Base-by-base conservation (phyloP, 2,329 filamentous ascomycete species). In the Aspergillus sclerotialis region DNA sequence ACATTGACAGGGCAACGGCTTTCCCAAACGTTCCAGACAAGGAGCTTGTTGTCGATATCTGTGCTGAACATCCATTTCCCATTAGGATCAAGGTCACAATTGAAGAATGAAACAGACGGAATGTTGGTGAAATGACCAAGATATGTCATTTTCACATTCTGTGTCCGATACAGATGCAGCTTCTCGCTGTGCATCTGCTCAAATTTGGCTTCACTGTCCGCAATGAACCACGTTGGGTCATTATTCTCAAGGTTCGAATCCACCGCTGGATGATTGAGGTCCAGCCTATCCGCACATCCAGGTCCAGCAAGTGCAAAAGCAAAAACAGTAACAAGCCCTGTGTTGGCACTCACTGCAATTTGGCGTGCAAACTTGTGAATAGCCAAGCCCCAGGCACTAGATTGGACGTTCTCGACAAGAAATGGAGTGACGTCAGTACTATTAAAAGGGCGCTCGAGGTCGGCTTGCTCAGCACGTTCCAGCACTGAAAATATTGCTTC, bases 381-480 rank as follows among this genome's bases (percentile, higher is more conserved):
- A 6, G 87, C 82, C 30, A 94, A 62, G 0, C 90, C 92, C 92
- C 92, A 98, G 2, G 89, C 90, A 39, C 85, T 90, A 15, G 63
- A 65, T 1, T 76, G 76, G 2, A 94, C 87, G 53, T 84, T 88
- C 24, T 83, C 75, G 38, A 78, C 76, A 37, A 94, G 84, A 52
- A 94, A 84, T 2, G 65, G 62, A 12, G 54, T 53, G 11, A 68
- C 49, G 31, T 58, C 54, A 6, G 53, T 38, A n/a, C 49, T 44
- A 35, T 63, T 48, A 28, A 58, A 47, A 14, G 55, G 55, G 6
- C 44, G 49, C 12, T 44, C 33, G 26, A 44, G 38, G 9, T 40
- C 39, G 21, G 34, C 39, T 24, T 41, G 42, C 3, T 35, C 32
- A 9, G 43, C 46, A 30, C 55, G 53, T 23, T 62, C 57, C 25